Evolutionary conservation across 805 yeast genomes (phyloP), one percentile per base, ranked within the genome.

Genomic region (Candida chauliodis): DNA sequence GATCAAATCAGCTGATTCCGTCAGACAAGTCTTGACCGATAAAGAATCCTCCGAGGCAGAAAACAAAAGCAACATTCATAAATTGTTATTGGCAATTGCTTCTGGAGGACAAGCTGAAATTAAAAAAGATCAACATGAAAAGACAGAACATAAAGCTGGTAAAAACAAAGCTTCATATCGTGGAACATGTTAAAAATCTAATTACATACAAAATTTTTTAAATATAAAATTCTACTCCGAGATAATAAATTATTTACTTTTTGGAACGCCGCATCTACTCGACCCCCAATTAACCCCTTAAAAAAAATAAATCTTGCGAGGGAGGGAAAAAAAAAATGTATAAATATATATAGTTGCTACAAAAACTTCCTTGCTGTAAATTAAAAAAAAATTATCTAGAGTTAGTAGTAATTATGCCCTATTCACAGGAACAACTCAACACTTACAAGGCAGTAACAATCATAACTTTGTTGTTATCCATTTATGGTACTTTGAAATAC

Each of bases 391-490:
- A 21, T 21, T 21, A 8, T 21, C n/a, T 9, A 8, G n/a, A 19
- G 25, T 7, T 16, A 16, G 5, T 22, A 16, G 14, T 19, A 13
- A 34, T 25, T 10, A 39, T 34, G 39, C 29, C 43, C 27, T 34
- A 34, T 23, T 25, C 36, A 5, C 16, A 30, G 20, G 36, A 37
- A 10, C 30, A 41, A 15, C 23, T 37, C 16, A 33, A 22, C 34
- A 50, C 71, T 15, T 63, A 66, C 38, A 69, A 71, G 52, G 60
- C 70, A 29, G 51, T 76, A 10, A 71, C 81, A 15, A 62, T 77
- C 21, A 53, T 73, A 11, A 72, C 89, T 6, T 75, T 77, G 52
- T 66, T 63, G 3, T 66, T 84, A 20, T 71, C 89, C 2, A 58
- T 71, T 7, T 75, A 74, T 48, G 83, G 80, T 25, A 71, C 76